Base-by-base conservation (phyloP, 2,329 filamentous ascomycete species). In the Colletotrichum costaricense region DNA sequence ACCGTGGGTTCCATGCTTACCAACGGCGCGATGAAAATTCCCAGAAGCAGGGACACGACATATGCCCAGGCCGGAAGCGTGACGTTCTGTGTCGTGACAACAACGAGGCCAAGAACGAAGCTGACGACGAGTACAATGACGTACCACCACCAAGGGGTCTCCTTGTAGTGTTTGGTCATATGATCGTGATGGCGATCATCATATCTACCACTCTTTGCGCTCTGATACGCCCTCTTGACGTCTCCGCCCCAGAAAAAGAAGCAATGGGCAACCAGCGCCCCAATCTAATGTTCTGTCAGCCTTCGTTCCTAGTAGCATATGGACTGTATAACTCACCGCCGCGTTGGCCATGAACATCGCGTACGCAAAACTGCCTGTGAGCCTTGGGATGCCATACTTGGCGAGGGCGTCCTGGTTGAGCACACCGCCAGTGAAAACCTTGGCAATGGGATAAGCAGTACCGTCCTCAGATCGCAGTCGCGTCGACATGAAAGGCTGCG, bases 321-420 rank as follows among this genome's bases (percentile, higher is more conserved):
- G 22, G 6, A 8, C 38, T 16, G 24, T 4, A 5, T 6, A 56
- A 83, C 86, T 78, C 80, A 88, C 86, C 38, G 88, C 88, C 74
- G 87, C 86, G 78, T 90, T 90, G 2, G 88, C 87, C 81, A 90
- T 90, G 73, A 90, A 86, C 82, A 90, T 83, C 2, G 85, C 80
- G 57, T 86, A 89, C 0, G 87, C 88, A 75, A 90, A 90, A 0
- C 79, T 83, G 1, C 87, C 88, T 0, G 84, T 84, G 3, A 90
- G 77, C 8, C 77, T 82, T 0, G 88, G 88, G 3, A 86, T 72
- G 2, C 88, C 88, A 62, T 85, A 82, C 30, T 81, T 76, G 0
- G 78, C 78, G 28, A 90, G 67, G 0, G 84, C 83, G 0, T 78
- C 74, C 68, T 85, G 70, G 74, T 87, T 78, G 26, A 90, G 80